Conservation (phyloP, 2,329 filamentous ascomycete genomes). For the Pezicula carpinea region DNA sequence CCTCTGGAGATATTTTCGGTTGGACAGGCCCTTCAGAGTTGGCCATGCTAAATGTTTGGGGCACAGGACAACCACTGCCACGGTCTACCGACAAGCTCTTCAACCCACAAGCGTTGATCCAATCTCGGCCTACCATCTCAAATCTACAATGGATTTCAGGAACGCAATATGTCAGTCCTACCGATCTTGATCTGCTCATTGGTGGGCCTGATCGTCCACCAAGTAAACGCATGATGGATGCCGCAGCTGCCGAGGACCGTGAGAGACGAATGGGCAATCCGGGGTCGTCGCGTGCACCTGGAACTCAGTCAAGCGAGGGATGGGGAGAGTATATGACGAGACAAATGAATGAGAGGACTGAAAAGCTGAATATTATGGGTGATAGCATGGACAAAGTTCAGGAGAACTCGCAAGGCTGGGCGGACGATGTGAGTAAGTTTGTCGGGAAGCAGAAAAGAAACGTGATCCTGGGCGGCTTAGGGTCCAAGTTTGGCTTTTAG, state of each 20-base stretch:
- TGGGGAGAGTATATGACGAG: constrained; percentile 79
- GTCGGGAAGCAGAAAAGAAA: constrained; percentile 84
- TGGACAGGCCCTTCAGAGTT: constrained; percentile 89
- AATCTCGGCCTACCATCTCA: constrained; percentile 85
- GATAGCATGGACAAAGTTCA: constrained; percentile 82
- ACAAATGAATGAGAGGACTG: constrained; percentile 85
- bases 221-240: constrained; percentile 82
- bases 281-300: constrained; percentile 22
- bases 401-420: constrained; percentile 76
- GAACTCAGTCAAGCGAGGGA: constrained; percentile 43
- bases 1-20: constrained; percentile 76
- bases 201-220: constrained; percentile 84
- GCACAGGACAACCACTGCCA: constrained; percentile 60
- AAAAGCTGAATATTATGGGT: constrained; percentile 76
- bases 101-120: constrained; percentile 70
- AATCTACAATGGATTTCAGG: constrained; percentile 96
- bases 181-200: constrained; percentile 86
- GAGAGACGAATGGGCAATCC: constrained; percentile 40
- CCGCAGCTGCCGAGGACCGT: constrained; percentile 70
- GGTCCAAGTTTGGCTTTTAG: no score
- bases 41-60: constrained; percentile 79
- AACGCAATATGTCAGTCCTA: constrained; percentile 82
- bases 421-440: constrained; percentile 83
- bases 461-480: constrained; percentile 64
- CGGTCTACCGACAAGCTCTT: constrained; percentile 68